Conservation (phyloP, 2,329 filamentous ascomycete genomes). For the Rutstroemia sp. region DNA sequence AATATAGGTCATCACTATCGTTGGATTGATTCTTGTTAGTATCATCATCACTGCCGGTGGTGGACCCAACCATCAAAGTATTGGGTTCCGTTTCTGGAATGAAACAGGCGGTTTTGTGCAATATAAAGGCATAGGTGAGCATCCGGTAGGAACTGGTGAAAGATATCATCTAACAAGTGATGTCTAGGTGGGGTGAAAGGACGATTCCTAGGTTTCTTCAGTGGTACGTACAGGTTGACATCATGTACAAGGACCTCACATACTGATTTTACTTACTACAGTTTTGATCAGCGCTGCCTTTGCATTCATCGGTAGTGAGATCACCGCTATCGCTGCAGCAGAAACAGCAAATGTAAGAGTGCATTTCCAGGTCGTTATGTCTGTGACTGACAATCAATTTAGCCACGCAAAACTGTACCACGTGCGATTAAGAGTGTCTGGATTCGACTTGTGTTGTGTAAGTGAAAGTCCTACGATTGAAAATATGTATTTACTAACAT, state of each 20-base stretch:
- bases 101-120: constrained; percentile 61
- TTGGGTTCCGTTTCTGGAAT: constrained; percentile 65
- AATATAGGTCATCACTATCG: constrained; percentile 65
- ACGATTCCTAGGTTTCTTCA: constrained; percentile 45
- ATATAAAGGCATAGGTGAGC: constrained; percentile 51
- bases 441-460: constrained; percentile 43
- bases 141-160: too few relatives aligned
- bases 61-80: constrained; percentile 46
- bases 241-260: too few relatives aligned
- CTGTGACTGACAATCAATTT: too few relatives aligned
- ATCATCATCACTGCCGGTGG: constrained; percentile 58
- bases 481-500: too few relatives aligned
- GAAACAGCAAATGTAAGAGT: constrained; percentile 38
- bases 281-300: constrained; percentile 41
- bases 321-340: constrained; percentile 46
- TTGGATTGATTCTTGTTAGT: constrained; percentile 58
- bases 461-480: too few relatives aligned
- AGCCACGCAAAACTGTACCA: constrained; percentile 43
- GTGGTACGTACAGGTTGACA: background rate
- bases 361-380: too few relatives aligned
- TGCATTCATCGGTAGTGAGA: constrained; percentile 43
- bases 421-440: constrained; percentile 44
- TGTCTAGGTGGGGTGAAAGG: constrained; percentile 38
- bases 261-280: too few relatives aligned
- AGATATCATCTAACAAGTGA: too few relatives aligned